Evolutionary conservation across 495 filamentous ascomycete genomes (phyloP).

Genomic region (Cryomyces antarcticus): DNA sequence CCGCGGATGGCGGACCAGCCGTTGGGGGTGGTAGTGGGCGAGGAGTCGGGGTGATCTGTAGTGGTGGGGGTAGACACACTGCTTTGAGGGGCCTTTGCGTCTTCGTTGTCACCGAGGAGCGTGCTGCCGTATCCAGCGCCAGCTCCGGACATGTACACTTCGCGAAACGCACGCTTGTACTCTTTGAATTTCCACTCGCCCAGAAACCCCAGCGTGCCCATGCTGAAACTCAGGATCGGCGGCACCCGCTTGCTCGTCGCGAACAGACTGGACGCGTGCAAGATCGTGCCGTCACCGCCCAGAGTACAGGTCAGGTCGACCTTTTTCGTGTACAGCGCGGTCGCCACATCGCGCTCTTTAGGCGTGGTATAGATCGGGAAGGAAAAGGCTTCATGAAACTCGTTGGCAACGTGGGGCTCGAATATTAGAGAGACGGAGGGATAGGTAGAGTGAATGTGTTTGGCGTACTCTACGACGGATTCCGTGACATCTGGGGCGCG

Average conservation of each 20-base stretch:
- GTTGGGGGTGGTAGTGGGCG: slow-evolving; percentile 14
- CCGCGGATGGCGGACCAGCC: slow-evolving; percentile 57
- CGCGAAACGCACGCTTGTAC: slow-evolving; percentile 72
- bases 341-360: background rate
- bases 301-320: slow-evolving; percentile 74
- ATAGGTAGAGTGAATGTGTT: slow-evolving; percentile 63
- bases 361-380: slow-evolving; percentile 54
- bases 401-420: slow-evolving; percentile 50
- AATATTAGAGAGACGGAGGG: slow-evolving; percentile 65
- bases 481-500: slow-evolving; percentile 47
- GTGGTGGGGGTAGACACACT: background rate
- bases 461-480: slow-evolving; percentile 59
- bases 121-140: slow-evolving; percentile 22
- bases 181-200: slow-evolving; percentile 93
- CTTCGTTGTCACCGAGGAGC: slow-evolving; percentile 5
- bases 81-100: slow-evolving; percentile 13
- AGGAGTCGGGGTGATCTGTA: background rate
- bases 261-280: slow-evolving; percentile 81
- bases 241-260: slow-evolving; percentile 63
- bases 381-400: slow-evolving; percentile 49
- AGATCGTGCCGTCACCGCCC: slow-evolving; percentile 87
- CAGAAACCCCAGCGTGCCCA: slow-evolving; percentile 88
- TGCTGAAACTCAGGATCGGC: slow-evolving; percentile 85
- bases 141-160: slow-evolving; percentile 84
- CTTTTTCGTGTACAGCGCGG: slow-evolving; percentile 32